Conservation (phyloP, 805 yeast species). For the Ogataea henricii region DNA sequence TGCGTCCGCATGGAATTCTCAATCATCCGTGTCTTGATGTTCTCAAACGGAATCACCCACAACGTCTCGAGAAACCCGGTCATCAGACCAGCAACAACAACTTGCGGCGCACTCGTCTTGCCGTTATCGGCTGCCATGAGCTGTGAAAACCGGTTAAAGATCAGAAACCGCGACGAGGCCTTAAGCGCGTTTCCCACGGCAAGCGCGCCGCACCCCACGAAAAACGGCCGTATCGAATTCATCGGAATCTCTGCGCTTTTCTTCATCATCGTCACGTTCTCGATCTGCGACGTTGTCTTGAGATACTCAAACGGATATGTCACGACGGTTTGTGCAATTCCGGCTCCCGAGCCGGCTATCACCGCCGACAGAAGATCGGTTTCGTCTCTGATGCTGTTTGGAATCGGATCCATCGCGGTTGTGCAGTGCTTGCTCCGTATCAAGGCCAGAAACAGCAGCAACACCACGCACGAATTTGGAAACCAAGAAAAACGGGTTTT, state of each 20-base stretch:
- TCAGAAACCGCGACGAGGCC: conserved; percentile 69
- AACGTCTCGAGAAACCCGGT: conserved; percentile 83
- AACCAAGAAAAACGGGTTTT: not conserved
- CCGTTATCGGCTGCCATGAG: conserved; percentile 61
- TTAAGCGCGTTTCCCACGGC: conserved; percentile 75
- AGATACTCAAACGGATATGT: conserved; percentile 74
- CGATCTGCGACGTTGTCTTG: conserved; percentile 65
- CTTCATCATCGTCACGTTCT: conserved; percentile 38
- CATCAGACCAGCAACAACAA: conserved; percentile 80
- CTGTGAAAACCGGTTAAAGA: conserved; percentile 73
- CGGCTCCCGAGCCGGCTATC: conserved; percentile 62
- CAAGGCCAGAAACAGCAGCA: too few species aligned
- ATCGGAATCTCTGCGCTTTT: conserved; percentile 38
- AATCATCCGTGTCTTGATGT: conserved; percentile 76
- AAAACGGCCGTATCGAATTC: conserved; percentile 34
- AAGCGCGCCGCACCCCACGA: conserved; percentile 71
- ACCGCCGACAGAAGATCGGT: conserved; percentile 57
- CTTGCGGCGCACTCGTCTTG: conserved; percentile 74
- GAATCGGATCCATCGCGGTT: conserved; percentile 18
- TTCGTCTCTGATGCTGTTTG: conserved; percentile 21
- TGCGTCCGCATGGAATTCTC: conserved; percentile 54
- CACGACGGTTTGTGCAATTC: conserved; percentile 59
- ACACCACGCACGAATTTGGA: not conserved
- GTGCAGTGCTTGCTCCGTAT: too few species aligned
- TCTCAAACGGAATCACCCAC: conserved; percentile 89